phyloP scores from a whole-genome alignment of 2,329 filamentous ascomycete genomes.

The Cryphonectria japonica region DNA sequence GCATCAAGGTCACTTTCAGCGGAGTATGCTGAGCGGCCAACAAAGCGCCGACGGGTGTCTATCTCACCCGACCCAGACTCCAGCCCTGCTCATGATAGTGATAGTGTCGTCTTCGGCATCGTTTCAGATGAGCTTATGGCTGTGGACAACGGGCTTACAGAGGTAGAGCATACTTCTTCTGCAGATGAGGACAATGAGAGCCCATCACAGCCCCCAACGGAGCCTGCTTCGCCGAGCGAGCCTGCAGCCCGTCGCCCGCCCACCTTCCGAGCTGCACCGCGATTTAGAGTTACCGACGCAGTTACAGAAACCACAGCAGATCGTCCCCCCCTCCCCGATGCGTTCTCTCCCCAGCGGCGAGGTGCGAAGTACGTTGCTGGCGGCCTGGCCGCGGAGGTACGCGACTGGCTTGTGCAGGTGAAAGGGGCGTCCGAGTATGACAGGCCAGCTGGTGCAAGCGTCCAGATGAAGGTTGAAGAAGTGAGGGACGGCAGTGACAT shows the following conservation, averaged over 20 bases:
- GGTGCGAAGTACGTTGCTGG: constrained; percentile 43
- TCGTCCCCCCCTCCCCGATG: constrained; percentile 40
- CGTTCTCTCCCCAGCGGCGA: constrained; percentile 45
- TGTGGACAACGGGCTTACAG: constrained; percentile 21
- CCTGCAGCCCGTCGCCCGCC: constrained; percentile 33
- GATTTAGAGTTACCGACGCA: constrained; percentile 41
- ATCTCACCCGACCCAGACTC: constrained; percentile 33
- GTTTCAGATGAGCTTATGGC: constrained; percentile 31
- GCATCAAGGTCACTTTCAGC: constrained; percentile 27
- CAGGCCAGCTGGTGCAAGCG: constrained; percentile 18
- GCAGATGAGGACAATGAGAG: constrained; percentile 20
- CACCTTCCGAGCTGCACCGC: constrained; percentile 43
- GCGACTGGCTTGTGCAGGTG: constrained; percentile 50
- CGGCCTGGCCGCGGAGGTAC: constrained; percentile 47
- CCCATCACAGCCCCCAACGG: constrained; percentile 3
- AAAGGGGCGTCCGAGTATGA: constrained; percentile 38
- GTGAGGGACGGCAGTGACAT: constrained; percentile 35
- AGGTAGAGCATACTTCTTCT: constrained; percentile 6
- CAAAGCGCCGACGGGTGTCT: constrained; percentile 45
- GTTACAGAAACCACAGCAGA: constrained; percentile 27
- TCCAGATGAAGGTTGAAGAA: constrained; percentile 34
- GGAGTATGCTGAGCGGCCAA: constrained; percentile 30
- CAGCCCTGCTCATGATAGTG: not conserved
- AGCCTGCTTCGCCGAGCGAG: constrained; percentile 12
- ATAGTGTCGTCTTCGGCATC: not conserved